Percentiles rank a stretch among this genome's conserved stretches.
These are phyloP conservation scores for Pleurotus djamor DNA, from an alignment of 768 basidiomycete species.

Conservation along the genomic window DNA sequence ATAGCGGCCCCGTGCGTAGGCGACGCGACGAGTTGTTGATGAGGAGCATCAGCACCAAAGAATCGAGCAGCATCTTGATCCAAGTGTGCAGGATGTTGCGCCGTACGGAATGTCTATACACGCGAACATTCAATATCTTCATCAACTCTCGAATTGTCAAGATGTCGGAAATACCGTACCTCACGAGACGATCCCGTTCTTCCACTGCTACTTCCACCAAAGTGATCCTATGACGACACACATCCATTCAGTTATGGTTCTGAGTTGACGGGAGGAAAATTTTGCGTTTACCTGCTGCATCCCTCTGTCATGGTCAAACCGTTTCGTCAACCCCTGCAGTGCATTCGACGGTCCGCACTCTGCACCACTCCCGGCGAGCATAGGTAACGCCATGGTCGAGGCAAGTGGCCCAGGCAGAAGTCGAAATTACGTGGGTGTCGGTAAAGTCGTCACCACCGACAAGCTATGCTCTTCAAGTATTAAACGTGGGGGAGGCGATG, in stretches of 20 bases:
- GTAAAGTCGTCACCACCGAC: too few relatives aligned
- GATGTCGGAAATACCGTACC: conserved; percentile 29
- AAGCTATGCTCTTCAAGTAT: too few relatives aligned
- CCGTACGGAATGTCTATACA: conserved; percentile 14
- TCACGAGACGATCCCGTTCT: conserved; percentile 63
- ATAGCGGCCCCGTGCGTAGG: conserved; percentile 24
- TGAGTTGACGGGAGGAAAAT: conserved; percentile 10
- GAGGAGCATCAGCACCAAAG: conserved; percentile 40
- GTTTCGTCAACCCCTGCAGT: conserved; percentile 75
- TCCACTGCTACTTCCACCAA: conserved; percentile 47
- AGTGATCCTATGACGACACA: conserved; percentile 56
- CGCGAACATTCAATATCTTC: not conserved
- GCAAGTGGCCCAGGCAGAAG: not conserved
- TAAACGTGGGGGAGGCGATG: too few relatives aligned
- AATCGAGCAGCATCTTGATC: conserved; percentile 72
- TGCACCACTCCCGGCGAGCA: conserved; percentile 64
- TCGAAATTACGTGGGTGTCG: too few relatives aligned
- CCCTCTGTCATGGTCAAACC: conserved; percentile 77
- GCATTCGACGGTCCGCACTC: conserved; percentile 89
- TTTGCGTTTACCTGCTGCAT: conserved; percentile 59
- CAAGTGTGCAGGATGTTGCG: conserved; percentile 41
- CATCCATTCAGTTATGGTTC: conserved; percentile 3
- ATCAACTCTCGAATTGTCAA: not conserved
- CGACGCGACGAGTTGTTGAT: conserved; percentile 22
- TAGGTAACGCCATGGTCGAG: conserved; percentile 68